These are phyloP conservation scores for Kwoniella europaea DNA, from an alignment of 768 basidiomycete species.

Conservation along the genomic window DNA sequence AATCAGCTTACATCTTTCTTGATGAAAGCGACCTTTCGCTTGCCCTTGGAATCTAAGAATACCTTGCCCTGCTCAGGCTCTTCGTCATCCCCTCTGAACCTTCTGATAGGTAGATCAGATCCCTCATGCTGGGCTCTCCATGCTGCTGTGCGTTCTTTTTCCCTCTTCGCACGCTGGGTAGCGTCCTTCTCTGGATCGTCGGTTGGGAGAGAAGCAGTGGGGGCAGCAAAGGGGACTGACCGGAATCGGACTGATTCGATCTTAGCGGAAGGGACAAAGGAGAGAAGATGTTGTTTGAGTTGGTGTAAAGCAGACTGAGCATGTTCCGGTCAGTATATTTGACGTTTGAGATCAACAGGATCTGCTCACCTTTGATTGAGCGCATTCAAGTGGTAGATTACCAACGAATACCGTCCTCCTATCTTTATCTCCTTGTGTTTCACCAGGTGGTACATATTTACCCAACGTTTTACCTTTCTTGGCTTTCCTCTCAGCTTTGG, in stretches of 20 bases:
- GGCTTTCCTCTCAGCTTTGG: slow-evolving; percentile 48
- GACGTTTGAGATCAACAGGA: background rate
- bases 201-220: slow-evolving; percentile 69
- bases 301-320: slow-evolving; percentile 67
- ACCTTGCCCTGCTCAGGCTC: slow-evolving; percentile 62
- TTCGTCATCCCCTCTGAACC: slow-evolving; percentile 58
- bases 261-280: slow-evolving; percentile 73
- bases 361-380: slow-evolving; percentile 71
- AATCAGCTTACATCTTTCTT: slow-evolving; percentile 66
- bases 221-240: slow-evolving; percentile 84
- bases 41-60: slow-evolving; percentile 79
- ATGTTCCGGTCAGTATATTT: background rate
- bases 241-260: slow-evolving; percentile 93
- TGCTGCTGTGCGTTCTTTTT: slow-evolving; percentile 54
- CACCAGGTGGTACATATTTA: slow-evolving; percentile 69
- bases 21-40: slow-evolving; percentile 93
- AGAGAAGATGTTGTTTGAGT: slow-evolving; percentile 75
- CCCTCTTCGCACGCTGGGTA: slow-evolving; percentile 46
- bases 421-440: slow-evolving; percentile 75
- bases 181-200: slow-evolving; percentile 46
- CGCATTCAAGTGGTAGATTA: slow-evolving; percentile 78
- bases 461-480: slow-evolving; percentile 39
- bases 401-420: slow-evolving; percentile 89
- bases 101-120: slow-evolving; percentile 62
- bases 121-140: slow-evolving; percentile 58